A percentile compares a stretch with the other conserved stretches of the same genome.
phyloP scores from a whole-genome alignment of 306 rosid genomes.

The Styphnolobium japonicum region DNA sequence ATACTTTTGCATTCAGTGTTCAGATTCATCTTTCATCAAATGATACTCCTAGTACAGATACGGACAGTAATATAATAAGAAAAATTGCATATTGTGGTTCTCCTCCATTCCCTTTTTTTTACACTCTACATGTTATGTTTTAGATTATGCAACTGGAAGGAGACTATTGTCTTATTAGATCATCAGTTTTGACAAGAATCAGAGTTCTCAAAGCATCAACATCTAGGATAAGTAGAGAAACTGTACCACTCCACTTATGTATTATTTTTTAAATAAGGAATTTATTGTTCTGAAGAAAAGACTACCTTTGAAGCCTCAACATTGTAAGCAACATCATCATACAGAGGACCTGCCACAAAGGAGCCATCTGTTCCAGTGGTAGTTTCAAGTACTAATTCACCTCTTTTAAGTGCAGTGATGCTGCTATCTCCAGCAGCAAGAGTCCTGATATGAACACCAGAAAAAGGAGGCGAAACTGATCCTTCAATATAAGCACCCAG shows the following conservation, averaged over 20 bases:
- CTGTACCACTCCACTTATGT: conserved; percentile 11
- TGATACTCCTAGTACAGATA: background rate
- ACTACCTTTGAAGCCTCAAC: conserved; percentile 84
- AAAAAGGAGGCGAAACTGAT: conserved; percentile 81
- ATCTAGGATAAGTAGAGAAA: conserved; percentile 9
- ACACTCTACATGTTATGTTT: background rate
- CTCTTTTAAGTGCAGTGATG: conserved; percentile 58
- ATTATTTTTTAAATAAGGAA: conserved; percentile 1
- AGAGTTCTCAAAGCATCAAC: background rate
- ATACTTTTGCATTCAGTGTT: background rate
- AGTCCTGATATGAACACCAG: conserved; percentile 71
- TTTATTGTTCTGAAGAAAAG: background rate
- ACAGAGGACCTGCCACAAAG: conserved; percentile 83
- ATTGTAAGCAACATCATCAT: conserved; percentile 66
- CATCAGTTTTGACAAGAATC: background rate
- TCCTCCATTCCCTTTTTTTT: background rate
- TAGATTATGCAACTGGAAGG: conserved; percentile 9
- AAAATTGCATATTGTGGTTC: conserved; percentile 3
- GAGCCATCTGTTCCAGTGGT: conserved; percentile 68
- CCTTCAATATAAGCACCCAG: conserved; percentile 80
- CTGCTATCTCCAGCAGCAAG: conserved; percentile 76
- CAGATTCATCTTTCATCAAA: background rate
- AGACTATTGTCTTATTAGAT: too few relatives aligned
- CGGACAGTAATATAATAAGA: background rate
- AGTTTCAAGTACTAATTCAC: conserved; percentile 76